Base-by-base conservation (phyloP, 441 rosid genomes). In the Melastoma candidum region DNA sequence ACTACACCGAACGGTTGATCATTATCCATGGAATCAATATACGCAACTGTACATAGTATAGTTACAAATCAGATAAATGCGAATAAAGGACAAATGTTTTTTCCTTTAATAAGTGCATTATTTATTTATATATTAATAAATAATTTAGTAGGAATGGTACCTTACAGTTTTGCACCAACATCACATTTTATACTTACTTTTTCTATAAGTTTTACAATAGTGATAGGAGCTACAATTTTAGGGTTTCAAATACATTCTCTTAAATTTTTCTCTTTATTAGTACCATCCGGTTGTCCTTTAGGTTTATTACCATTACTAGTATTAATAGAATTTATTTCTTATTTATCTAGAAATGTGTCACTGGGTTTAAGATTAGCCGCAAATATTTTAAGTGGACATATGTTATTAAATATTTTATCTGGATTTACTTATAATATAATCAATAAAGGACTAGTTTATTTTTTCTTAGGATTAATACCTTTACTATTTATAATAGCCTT, bases 111-210 rank as follows among this genome's bases (percentile, higher is more conserved):
- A n/a, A n/a, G n/a, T n/a, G n/a, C n/a, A n/a, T n/a, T n/a, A n/a
- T n/a, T n/a, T n/a, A n/a, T n/a, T n/a, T n/a, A n/a, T n/a, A n/a
- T n/a, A n/a, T n/a, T n/a, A n/a, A n/a, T n/a, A 0, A 58, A 58
- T n/a, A 58, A 58, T 8, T 36, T 58, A 39, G 41, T 58, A 0
- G 62, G 62, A 29, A 36, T 58, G 54, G 47, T 58, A 9, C 62
- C 62, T 7, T 58, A 58, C 25, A 58, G 62, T 39, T 47, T 25
- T 58, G 52, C 52, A 5, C 24, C 7, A n/a, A n/a, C n/a, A n/a
- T n/a, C n/a, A n/a, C n/a, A n/a, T n/a, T n/a, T n/a, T n/a, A n/a
- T n/a, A n/a, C 12, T 58, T 0, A 58, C 62, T 0, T 58, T 58
- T 14, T 48, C 62, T 0, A 2, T 58, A 10, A 58, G 62, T 49